Base-by-base conservation (phyloP, 768 basidiomycete species). In the Tylopilus vinaceipallidus region DNA sequence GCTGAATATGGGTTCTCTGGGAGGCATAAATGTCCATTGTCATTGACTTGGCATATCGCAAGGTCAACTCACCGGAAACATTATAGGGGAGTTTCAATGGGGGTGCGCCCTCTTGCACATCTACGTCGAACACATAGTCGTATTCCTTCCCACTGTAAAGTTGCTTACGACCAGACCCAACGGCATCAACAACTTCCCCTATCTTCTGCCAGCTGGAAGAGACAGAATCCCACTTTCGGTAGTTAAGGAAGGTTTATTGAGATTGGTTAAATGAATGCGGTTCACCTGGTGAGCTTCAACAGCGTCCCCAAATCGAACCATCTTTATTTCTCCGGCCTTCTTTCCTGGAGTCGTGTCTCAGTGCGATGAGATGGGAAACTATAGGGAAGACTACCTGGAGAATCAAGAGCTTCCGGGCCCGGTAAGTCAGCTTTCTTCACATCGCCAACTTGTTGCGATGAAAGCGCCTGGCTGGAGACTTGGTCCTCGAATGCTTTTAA, bases 101-200 rank as follows among this genome's bases (percentile, higher is more conserved):
- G 11, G 95, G 95, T 14, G 82, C 83, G 3, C 94, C 95, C 52
- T 97, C 95, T 61, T 91, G 80, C 23, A 98, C 86, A 61, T 98
- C 97, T 30, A 99, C 95, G 62, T 97, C 95, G 61, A 98, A 98
- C n/a, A 99, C 95, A 61, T 97, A 97, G 70, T 99, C 97, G 63
- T 95, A 99, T 70, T 98, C 95, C 63, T 86, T 86, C 16, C 97
- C 97, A 58, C 93, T 70, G 62, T 88, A 87, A n/a, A 97, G 77
- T 68, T 95, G 91, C 69, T 91, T 95, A 49, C 92, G 78, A n/a
- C 83, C 82, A 30, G 86, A 83, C 20, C 94, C 90, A 44, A 95
- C 88, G 17, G 94, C 95, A 62, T 97, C 97, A 4, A 95, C 93
- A 6, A 98, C 95, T 58, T 95, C 88, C 20, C 97, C 97, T 29